Evolutionary conservation across 1,284 basidiomycete species (phyloP).

Genomic region (Trichosporon ovoides): DNA sequence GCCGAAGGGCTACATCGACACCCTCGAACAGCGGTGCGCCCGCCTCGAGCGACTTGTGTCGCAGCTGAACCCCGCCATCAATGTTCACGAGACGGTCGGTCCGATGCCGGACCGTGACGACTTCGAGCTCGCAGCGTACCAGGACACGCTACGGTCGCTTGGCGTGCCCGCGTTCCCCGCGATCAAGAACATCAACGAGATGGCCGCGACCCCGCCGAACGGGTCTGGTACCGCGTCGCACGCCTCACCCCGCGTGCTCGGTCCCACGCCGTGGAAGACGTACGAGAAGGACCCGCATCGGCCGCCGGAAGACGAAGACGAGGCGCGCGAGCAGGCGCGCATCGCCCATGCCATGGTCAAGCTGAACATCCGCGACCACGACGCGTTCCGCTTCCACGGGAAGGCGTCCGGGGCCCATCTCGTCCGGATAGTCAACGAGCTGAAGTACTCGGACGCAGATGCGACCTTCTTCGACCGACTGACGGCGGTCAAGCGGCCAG

Average conservation of each 20-base stretch:
- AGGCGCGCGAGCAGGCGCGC: conserved; percentile 21
- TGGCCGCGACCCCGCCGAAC: conserved; percentile 13
- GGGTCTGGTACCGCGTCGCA: conserved; percentile 26
- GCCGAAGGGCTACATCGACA: conserved; percentile 74
- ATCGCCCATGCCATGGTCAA: conserved; percentile 33
- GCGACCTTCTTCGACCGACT: conserved; percentile 31
- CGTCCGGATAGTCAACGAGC: conserved; percentile 59
- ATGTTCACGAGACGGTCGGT: conserved; percentile 64
- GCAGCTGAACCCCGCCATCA: conserved; percentile 63
- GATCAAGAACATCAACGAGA: conserved; percentile 24
- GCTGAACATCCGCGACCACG: conserved; percentile 42
- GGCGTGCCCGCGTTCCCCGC: conserved; percentile 41
- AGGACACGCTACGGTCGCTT: conserved; percentile 28
- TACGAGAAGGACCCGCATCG: conserved; percentile 35
- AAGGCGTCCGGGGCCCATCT: conserved; percentile 65
- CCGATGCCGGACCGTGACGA: conserved; percentile 64
- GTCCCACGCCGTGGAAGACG: conserved; percentile 32
- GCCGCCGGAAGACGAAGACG: conserved; percentile 24
- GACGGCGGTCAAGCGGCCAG: conserved; percentile 29
- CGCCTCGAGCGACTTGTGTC: conserved; percentile 63
- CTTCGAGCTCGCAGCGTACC: conserved; percentile 55
- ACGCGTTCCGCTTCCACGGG: conserved; percentile 59
- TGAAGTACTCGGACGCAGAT: conserved; percentile 52
- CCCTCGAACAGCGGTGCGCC: conserved; percentile 63
- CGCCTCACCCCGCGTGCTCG: conserved; percentile 24